Base-by-base conservation (phyloP, 306 rosid genomes). In the Dalbergia cochinchinensis region DNA sequence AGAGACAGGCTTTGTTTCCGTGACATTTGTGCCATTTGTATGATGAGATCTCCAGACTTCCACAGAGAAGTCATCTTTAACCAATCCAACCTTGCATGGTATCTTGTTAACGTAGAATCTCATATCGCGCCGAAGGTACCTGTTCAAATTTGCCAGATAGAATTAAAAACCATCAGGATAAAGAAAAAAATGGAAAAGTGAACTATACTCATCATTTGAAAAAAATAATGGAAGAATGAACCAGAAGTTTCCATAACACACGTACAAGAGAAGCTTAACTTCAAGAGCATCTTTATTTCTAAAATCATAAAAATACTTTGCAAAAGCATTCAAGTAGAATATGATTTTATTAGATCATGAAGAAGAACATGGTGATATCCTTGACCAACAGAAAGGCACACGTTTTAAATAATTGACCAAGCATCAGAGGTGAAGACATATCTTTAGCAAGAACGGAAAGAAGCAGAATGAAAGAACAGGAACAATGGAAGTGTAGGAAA, bases 51-150 rank as follows among this genome's bases (percentile, higher is more conserved):
- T 90, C 85, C 71, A 47, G 8, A 84, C 54, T 4, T 89, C 87
- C 78, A 90, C 76, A 22, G 84, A 71, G 48, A 91, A 81, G 71
- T 69, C 83, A 74, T 90, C 91, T 60, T 88, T 85, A 58, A 93
- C 83, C 70, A 87, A 33, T 65, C 91, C 93, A 57, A 93, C 79
- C 87, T 91, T 91, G 81, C 88, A 87, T 8, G 98, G 87, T 82
- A 91, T 81, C 80, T 85, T 90, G 85, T 79, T 86, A 61, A 79
- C 81, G 70, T 89, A 88, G 84, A 54, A 83, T 70, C 86, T 84
- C 84, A 85, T 39, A 66, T 93, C 94, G 48, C 90, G 86, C 71
- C 86, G 67, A 65, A 91, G 86, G 78, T 88, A 85, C 89, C 98
- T 93, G 83, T 79, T 50, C 70, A 58, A 19, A 48, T 68, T 74